phyloP scores from a whole-genome alignment of 208 protist genomes.

The Naegleria lovaniensis region DNA sequence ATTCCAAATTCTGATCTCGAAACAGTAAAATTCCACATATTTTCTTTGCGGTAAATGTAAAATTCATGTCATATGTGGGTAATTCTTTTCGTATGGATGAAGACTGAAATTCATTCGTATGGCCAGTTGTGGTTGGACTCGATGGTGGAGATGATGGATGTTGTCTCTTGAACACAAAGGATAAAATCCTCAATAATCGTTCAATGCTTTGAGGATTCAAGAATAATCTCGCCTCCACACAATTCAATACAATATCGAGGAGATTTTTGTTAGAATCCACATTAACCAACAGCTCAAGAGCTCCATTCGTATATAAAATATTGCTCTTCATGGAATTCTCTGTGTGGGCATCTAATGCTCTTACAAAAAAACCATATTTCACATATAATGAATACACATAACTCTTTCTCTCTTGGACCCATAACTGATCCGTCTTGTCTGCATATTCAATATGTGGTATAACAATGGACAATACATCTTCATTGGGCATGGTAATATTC shows the following conservation, averaged over 20 bases:
- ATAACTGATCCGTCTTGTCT: background rate
- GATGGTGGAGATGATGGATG: background rate
- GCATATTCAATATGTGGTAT: background rate
- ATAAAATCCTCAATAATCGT: background rate
- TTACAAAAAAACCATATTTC: background rate
- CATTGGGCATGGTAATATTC: background rate
- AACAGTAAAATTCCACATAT: background rate
- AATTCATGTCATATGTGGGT: background rate
- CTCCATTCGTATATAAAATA: background rate
- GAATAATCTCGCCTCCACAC: background rate
- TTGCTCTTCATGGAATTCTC: background rate
- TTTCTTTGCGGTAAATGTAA: background rate
- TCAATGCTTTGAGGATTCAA: background rate
- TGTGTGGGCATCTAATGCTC: background rate
- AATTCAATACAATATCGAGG: background rate
- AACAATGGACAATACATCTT: background rate
- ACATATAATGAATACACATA: background rate
- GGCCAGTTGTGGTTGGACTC: too few relatives aligned
- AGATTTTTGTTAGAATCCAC: background rate
- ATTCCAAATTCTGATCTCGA: background rate
- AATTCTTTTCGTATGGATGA: background rate
- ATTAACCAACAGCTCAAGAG: background rate
- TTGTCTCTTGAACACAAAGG: background rate
- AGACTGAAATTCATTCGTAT: background rate
- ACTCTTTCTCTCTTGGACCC: background rate